phyloP scores from a whole-genome alignment of 208 protist species.

The Giardia duodenalis region DNA sequence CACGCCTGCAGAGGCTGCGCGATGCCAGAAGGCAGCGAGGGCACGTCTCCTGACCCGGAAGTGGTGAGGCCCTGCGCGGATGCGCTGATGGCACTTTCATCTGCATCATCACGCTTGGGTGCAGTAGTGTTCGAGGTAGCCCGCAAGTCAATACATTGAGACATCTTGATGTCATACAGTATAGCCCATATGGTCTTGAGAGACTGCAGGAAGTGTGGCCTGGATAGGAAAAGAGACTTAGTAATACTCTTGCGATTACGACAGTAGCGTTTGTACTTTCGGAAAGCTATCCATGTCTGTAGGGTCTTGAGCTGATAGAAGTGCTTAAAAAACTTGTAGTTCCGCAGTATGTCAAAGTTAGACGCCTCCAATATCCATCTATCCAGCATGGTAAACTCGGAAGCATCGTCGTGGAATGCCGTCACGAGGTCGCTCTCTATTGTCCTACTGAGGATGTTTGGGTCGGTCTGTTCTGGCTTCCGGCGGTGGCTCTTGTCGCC shows the following conservation, averaged over 20 bases:
- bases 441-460: background rate
- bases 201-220: background rate
- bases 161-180: background rate
- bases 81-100: background rate
- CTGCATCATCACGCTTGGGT: too few relatives aligned
- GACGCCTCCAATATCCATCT: constrained; percentile 29
- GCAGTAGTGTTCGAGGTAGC: background rate
- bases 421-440: background rate
- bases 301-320: background rate
- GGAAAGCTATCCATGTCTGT: background rate
- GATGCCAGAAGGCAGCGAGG: background rate
- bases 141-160: background rate
- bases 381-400: constrained; percentile 22
- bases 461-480: background rate
- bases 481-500: background rate
- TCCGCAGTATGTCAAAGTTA: constrained; percentile 14
- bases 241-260: background rate
- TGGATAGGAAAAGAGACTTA: background rate
- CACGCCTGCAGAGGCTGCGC: background rate
- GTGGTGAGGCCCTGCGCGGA: background rate
- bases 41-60: background rate
- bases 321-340: constrained; percentile 17
- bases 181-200: background rate
- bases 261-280: background rate
- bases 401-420: background rate